Percentiles rank a stretch among this genome's conserved stretches.
Conservation (phyloP, 257 asterid genomes). For the Plantago ovata region DNA sequence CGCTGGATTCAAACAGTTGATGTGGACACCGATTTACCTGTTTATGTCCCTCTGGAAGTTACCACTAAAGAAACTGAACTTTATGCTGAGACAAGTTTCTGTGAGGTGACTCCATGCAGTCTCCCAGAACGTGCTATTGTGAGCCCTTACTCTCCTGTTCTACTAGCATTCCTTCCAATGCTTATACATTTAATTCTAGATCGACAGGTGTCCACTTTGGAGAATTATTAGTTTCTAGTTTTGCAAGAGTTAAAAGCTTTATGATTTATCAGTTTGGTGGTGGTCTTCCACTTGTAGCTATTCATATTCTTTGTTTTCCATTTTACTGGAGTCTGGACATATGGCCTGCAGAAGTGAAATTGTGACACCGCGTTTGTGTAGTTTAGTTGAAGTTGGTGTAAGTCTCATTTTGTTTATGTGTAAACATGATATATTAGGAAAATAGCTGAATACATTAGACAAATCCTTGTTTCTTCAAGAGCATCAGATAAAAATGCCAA, state of each 20-base stretch:
- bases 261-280: constrained; percentile 4
- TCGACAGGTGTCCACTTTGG: constrained; percentile 4
- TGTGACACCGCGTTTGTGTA: constrained; percentile 10
- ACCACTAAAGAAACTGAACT: constrained; percentile 76
- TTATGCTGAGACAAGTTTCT: constrained; percentile 84
- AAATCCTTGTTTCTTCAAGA: too few relatives aligned
- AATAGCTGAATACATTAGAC: neutral
- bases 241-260: constrained; percentile 10
- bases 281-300: constrained; percentile 1
- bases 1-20: constrained; percentile 98
- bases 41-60: constrained; percentile 88
- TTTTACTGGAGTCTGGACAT: constrained; percentile 3
- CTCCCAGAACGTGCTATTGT: constrained; percentile 95
- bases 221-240: neutral
- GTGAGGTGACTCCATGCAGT: constrained; percentile 92
- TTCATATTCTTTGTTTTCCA: constrained; percentile 4
- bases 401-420: neutral
- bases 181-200: constrained; percentile 13
- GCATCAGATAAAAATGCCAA: neutral
- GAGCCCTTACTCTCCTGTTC: constrained; percentile 31
- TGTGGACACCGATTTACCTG: constrained; percentile 92
- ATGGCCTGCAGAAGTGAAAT: constrained; percentile 1
- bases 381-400: constrained; percentile 12
- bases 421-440: neutral
- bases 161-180: constrained; percentile 11